Evolutionary conservation across 768 basidiomycete genomes (phyloP), one percentile per base, ranked within the genome.

Genomic region (Leccinum ochraceum): DNA sequence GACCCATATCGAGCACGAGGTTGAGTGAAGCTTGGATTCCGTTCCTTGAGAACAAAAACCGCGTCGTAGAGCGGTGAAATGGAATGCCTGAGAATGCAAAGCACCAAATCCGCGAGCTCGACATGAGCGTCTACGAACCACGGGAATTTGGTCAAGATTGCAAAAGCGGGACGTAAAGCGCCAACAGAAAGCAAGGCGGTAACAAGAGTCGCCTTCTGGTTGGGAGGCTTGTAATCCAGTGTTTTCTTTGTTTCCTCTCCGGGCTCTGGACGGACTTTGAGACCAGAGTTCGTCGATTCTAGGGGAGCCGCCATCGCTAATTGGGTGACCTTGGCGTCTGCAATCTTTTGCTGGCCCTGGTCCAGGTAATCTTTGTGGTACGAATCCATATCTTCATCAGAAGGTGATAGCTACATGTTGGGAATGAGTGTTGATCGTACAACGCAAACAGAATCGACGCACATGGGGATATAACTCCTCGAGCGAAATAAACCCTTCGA

Each of bases 391-490:
- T 87, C 87, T 17, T 79, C 81, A 62, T 98, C 97, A 30, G 75
- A 72, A 0, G 94, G 94, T 1, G 83, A 80, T 34, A 95, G 77
- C 91, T 94, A 68, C 9, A 39, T 20, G 53, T n/a, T 57, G 48
- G 30, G 22, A 28, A 53, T 69, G 24, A 73, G 3, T 26, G 8
- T 57, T 8, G 30, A 39, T n/a, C 16, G 57, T 37, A 32, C 13
- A 30, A 60, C 11, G 58, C 8, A 24, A 57, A 51, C n/a, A 22
- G 26, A 59, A 30, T 22, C 11, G 28, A 76, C 88, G 66, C 69
- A 95, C 94, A 76, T 98, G 95, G n/a, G 91, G 86, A 76, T 94
- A 94, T 11, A 99, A 75, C 70, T 97, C 96, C 69, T 94, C 88
- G 9, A 96, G 75, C 3, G 87, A 83, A 58, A 98, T 83, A 69